Conservation (phyloP, 345 rosid species). For the Citrus medica region DNA sequence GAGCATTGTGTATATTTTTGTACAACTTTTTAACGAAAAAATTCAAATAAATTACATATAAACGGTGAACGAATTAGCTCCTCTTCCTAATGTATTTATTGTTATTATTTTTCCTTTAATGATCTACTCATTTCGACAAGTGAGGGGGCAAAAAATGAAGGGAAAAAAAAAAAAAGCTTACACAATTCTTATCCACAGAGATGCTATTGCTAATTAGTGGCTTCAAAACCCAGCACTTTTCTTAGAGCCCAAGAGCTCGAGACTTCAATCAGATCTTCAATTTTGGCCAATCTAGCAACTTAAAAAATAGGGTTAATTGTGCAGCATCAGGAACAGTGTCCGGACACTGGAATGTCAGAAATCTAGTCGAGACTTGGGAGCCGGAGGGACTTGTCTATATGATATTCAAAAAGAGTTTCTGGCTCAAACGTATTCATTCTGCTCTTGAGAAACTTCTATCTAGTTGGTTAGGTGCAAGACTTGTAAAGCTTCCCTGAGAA, state of each 20-base stretch:
- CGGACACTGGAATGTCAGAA: neutral
- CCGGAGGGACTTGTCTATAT: neutral
- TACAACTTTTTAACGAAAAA: constrained; percentile 4
- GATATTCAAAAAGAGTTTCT: neutral
- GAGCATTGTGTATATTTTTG: constrained; percentile 2
- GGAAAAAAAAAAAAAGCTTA: neutral
- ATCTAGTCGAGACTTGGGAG: neutral
- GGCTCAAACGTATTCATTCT: constrained; percentile 18
- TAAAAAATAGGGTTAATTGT: neutral
- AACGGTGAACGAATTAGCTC: neutral
- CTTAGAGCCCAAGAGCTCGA: neutral
- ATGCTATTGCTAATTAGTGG: neutral
- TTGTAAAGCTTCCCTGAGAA: constrained; percentile 49
- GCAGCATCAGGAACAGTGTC: neutral
- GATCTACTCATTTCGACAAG: neutral
- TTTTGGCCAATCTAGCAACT: constrained; percentile 2
- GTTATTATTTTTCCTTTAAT: neutral
- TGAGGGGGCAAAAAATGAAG: neutral
- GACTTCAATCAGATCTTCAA: neutral
- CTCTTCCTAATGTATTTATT: neutral
- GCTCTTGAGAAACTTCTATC: constrained; percentile 29
- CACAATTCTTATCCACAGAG: neutral
- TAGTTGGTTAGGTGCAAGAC: constrained; percentile 35
- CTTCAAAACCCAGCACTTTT: constrained; percentile 15
- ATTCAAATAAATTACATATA: constrained; percentile 9